Base-by-base conservation (phyloP, 805 yeast species). In the Metschnikowia baotianmanensis region DNA sequence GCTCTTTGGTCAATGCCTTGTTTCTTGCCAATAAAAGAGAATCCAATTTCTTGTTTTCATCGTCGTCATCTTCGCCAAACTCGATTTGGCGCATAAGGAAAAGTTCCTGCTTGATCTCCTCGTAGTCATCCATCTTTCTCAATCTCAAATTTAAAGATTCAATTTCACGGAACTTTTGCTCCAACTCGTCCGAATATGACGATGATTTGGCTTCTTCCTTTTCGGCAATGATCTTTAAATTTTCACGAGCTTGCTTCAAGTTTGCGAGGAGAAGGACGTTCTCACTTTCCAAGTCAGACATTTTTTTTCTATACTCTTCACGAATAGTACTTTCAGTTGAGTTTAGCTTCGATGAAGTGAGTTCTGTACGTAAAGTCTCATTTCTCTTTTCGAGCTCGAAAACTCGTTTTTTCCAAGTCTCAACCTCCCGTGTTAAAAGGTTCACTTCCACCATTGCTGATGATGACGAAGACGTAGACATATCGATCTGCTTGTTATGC, bases 351-450 rank as follows among this genome's bases (percentile, higher is more conserved):
- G 78, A 71, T 32, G 69, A 61, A 30, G 83, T 76, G 38, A 89
- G 59, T 40, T 84, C 84, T 13, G 79, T 70, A 43, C 87, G 76
- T 39, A 89, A 67, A 36, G 82, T 82, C 54, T 85, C 86, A 54
- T 88, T 90, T 44, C 96, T 72, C 46, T 76, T 76, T 58, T 88
- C 95, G 39, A 89, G 72, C 52, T 83, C 88, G 36, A 78, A 58
- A 1, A 80, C 75, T 42, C 93, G 74, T 38, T 77, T 65, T 51
- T 86, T 85, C 31, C 86, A 76, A 20, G 78, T 61, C 54, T 86
- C 93, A 5, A 84, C 75, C 52, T 90, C 96, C 44, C 86, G 75
- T 1, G 82, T 73, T n/a, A 86, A 70, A 27, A 84, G 66, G 42
- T 82, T 87, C 23, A 82, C 66, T 53, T 82, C 83, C 3, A 78